A percentile compares a stretch with the other conserved stretches of the same genome.
Evolutionary conservation across 2,329 filamentous ascomycete genomes (phyloP).

Genomic region (Ophiostoma montium): DNA sequence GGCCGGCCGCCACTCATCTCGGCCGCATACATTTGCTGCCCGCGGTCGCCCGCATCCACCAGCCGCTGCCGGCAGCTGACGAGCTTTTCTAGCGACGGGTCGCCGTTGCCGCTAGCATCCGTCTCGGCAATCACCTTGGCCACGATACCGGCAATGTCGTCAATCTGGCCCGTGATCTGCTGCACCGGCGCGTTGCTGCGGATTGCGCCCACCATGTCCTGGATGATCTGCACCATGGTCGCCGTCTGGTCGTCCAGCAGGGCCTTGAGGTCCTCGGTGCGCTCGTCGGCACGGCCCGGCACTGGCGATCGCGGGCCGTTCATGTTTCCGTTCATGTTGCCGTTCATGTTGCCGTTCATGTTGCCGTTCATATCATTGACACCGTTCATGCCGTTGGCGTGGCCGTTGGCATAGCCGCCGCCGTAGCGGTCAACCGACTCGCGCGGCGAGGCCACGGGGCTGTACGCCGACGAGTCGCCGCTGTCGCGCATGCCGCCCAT

Average conservation of each 20-base stretch:
- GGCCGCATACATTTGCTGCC: constrained; percentile 40
- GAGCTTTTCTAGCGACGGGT: constrained; percentile 39
- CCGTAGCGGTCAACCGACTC: constrained; percentile 35
- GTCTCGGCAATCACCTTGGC: constrained; percentile 55
- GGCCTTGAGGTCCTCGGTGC: constrained; percentile 41
- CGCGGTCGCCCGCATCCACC: constrained; percentile 46
- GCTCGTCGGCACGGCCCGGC: constrained; percentile 23
- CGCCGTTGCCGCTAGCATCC: constrained; percentile 37
- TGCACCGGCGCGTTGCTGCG: constrained; percentile 49
- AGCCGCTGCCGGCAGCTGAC: constrained; percentile 51
- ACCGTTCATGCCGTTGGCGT: constrained; percentile 13
- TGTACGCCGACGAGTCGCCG: constrained; percentile 60
- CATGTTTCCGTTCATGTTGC: constrained; percentile 15
- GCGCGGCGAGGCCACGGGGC: constrained; percentile 54
- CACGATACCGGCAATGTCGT: constrained; percentile 56
- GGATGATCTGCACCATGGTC: constrained; percentile 63
- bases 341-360: constrained; percentile 19
- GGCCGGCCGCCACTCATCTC: constrained; percentile 34
- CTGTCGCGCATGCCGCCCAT: constrained; percentile 43
- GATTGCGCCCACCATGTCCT: constrained; percentile 62
- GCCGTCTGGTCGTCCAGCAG: constrained; percentile 77
- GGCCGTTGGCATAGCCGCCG: constrained; percentile 8
- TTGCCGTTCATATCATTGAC: constrained; percentile 5
- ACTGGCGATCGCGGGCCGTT: constrained; percentile 20
- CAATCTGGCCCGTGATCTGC: constrained; percentile 55